These are phyloP conservation scores for Capsicum pubescens DNA, from an alignment of 257 asterid species.

Conservation along the genomic window DNA sequence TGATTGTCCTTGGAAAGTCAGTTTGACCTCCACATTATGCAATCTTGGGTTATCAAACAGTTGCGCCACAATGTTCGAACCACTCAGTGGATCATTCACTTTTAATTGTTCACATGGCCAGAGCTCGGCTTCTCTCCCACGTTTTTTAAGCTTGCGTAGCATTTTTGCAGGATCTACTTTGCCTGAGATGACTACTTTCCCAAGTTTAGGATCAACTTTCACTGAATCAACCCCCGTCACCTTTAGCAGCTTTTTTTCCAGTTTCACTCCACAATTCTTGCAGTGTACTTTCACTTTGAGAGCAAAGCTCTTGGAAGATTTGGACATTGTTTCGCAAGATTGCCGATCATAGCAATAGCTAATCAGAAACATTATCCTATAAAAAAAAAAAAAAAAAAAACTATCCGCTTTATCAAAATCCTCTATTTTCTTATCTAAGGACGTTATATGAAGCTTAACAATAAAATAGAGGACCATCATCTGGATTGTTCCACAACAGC, in stretches of 20 bases:
- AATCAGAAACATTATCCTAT: not conserved
- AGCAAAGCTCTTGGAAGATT: not conserved
- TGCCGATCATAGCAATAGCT: not conserved
- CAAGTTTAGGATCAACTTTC: conserved; percentile 8
- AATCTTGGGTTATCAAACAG: no score
- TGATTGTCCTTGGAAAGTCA: not conserved
- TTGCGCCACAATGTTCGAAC: no score
- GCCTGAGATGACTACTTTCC: conserved; percentile 26
- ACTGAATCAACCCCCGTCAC: conserved; percentile 24
- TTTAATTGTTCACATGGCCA: conserved; percentile 25
- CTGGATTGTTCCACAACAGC: not conserved
- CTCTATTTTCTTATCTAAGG: not conserved
- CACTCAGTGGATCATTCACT: not conserved
- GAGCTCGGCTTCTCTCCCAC: conserved; percentile 36
- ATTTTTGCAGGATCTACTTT: conserved; percentile 32
- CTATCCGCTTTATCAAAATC: not conserved
- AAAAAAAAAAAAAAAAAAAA: no score
- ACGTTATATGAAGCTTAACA: not conserved
- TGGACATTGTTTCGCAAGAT: not conserved
- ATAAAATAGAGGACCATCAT: not conserved
- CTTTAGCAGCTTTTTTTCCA: not conserved
- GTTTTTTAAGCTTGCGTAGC: conserved; percentile 7
- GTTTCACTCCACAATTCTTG: conserved; percentile 27
- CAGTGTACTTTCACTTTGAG: conserved; percentile 35
- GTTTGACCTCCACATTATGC: not conserved